Conservation (phyloP, 148 eudicot species). For the Selenicereus undatus region DNA sequence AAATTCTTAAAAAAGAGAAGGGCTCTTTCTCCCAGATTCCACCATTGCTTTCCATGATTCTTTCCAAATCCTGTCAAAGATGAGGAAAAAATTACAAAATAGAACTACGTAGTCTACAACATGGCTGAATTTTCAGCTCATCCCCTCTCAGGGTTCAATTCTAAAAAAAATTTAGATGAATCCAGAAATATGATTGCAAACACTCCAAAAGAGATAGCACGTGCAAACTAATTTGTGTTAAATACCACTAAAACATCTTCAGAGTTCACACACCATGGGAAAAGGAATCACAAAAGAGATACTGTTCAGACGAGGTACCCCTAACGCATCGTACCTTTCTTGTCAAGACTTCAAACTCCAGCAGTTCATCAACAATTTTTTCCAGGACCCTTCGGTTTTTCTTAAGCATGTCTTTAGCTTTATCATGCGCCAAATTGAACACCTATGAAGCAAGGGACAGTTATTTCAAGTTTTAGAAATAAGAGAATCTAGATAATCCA, state of each 20-base stretch:
- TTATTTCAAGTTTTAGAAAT: neutral
- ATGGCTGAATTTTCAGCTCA: neutral
- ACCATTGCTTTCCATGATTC: constrained; percentile 51
- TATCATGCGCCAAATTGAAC: constrained; percentile 73
- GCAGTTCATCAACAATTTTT: constrained; percentile 74
- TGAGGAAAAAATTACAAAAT: constrained; percentile 12
- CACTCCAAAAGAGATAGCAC: neutral
- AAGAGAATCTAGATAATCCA: neutral
- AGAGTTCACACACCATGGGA: neutral
- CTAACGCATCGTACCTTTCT: constrained; percentile 62
- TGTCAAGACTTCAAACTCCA: constrained; percentile 69
- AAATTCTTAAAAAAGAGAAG: constrained; percentile 56
- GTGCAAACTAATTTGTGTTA: too few relatives aligned
- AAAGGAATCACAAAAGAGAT: neutral
- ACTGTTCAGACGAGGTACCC: neutral
- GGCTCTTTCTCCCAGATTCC: constrained; percentile 76
- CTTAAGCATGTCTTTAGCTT: constrained; percentile 71
- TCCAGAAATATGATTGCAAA: neutral
- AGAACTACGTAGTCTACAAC: neutral
- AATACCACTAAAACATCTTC: too few relatives aligned
- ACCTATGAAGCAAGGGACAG: constrained; percentile 41
- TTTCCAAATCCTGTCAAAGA: constrained; percentile 62
- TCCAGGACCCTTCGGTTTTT: constrained; percentile 64
- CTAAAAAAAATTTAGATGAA: neutral
- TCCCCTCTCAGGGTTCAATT: neutral